Base-by-base conservation (phyloP, 805 yeast genomes). In the Saccharomycopsis vini region DNA sequence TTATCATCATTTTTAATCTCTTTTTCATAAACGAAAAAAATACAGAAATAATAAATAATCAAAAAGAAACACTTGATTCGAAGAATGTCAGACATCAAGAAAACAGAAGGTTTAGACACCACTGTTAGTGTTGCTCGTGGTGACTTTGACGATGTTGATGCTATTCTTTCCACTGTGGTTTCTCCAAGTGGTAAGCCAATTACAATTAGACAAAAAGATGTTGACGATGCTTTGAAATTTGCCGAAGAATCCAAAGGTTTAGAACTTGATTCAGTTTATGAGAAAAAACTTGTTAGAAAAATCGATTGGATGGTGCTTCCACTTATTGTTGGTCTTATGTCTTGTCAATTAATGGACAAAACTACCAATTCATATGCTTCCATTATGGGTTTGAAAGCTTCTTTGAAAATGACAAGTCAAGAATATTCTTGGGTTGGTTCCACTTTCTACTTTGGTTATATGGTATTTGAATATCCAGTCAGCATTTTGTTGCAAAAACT, bases 381-480 rank as follows among this genome's bases (percentile, higher is more conserved):
- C 4, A 68, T 76, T 30, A 65, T 71, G 70, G 80, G 76, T 36
- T 59, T 71, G 40, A 59, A 63, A 50, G 56, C 53, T 5, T 78
- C 67, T 45, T 58, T 67, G 51, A 60, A 62, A 46, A 73, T 75
- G 75, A 50, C 51, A 43, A 74, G 15, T n/a, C 10, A 32, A 15
- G 36, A 46, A 64, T 69, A 73, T 54, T 58, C 74, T 38, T 73
- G 82, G 79, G 60, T 71, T 13, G 75, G 81, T n/a, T 67, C 81
- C 1, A 68, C 75, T 9, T 78, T 78, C 51, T 78, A 77, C 54
- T 56, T 81, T 31, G 89, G 88, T 2, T 81, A 79, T 55, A 57
- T 81, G 42, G 64, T 62, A 7, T 78, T 75, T 54, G 79, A 76
- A 52, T 60, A 72, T 43, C 74, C 79, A 3, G 67, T 72, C 2